Conservation (phyloP, 768 basidiomycete genomes). For the Suillus lakei region DNA sequence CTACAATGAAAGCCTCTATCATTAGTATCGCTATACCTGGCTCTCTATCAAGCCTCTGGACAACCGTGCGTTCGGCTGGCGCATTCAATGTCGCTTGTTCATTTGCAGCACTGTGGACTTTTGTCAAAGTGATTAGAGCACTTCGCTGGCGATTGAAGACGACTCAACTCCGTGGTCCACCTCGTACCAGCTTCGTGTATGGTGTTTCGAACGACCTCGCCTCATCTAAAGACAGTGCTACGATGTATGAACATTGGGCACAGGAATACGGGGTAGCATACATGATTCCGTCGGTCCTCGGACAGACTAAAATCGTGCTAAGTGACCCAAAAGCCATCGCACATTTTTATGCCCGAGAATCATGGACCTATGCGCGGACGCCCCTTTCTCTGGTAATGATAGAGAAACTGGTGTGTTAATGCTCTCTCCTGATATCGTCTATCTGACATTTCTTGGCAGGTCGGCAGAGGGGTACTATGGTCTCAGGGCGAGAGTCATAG, state of each 20-base stretch:
- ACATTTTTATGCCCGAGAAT: conserved; percentile 55
- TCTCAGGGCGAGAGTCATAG: conserved; percentile 49
- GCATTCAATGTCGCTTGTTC: background rate
- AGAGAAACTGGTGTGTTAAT: conserved; percentile 31
- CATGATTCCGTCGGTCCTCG: conserved; percentile 41
- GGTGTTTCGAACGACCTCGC: conserved; percentile 40
- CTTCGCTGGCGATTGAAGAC: conserved; percentile 18
- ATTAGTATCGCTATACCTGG: background rate
- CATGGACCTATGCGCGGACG: conserved; percentile 48
- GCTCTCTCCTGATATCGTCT: too few species aligned
- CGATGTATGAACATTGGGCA: conserved; percentile 49
- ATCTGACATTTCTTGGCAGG: conserved; percentile 4
- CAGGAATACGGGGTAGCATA: conserved; percentile 49
- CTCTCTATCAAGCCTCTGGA: background rate
- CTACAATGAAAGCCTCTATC: background rate
- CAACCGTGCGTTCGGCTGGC: background rate
- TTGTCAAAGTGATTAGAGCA: conserved; percentile 14
- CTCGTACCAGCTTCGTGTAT: conserved; percentile 44
- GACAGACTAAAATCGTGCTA: conserved; percentile 40
- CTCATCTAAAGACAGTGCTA: conserved; percentile 34
- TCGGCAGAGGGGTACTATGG: conserved; percentile 37
- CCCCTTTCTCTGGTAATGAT: conserved; percentile 40
- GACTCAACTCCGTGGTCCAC: conserved; percentile 50
- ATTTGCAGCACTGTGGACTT: background rate
- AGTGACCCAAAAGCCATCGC: conserved; percentile 52